phyloP scores from a whole-genome alignment of 192 early-diverging fungal species.

The Pilaira anomala region DNA sequence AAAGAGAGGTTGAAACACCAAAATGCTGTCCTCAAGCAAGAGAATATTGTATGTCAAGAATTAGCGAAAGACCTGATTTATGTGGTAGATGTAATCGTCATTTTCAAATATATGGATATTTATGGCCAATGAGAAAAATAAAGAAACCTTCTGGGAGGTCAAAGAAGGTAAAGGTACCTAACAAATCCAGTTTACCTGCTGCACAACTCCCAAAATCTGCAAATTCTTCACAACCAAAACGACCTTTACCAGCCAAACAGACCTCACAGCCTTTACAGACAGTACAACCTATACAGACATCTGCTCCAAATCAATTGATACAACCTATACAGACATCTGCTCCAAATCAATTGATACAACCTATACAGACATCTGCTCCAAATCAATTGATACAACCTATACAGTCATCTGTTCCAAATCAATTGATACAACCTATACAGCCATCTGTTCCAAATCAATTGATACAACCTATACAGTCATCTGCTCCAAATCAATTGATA shows the following conservation, averaged over 20 bases:
- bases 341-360: too few relatives aligned
- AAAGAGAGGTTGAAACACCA: conserved; percentile 16
- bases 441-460: neutral
- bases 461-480: too few relatives aligned
- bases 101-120: conserved; percentile 18
- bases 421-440: too few relatives aligned
- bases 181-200: too few relatives aligned
- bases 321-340: too few relatives aligned
- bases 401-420: too few relatives aligned
- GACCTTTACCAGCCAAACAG: too few relatives aligned
- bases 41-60: neutral
- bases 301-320: neutral
- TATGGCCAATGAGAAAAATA: conserved; percentile 30
- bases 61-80: conserved; percentile 16
- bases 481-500: too few relatives aligned
- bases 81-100: conserved; percentile 36
- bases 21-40: neutral
- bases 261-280: too few relatives aligned
- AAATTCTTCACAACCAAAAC: neutral
- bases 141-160: neutral
- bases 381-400: neutral
- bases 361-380: neutral
- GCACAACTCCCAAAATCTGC: too few relatives aligned
- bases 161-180: neutral
- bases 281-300: too few relatives aligned